Evolutionary conservation across 192 early-diverging fungal genomes (phyloP), one percentile per base, ranked within the genome.

Genomic region (Gamsiella multidivaricata): DNA sequence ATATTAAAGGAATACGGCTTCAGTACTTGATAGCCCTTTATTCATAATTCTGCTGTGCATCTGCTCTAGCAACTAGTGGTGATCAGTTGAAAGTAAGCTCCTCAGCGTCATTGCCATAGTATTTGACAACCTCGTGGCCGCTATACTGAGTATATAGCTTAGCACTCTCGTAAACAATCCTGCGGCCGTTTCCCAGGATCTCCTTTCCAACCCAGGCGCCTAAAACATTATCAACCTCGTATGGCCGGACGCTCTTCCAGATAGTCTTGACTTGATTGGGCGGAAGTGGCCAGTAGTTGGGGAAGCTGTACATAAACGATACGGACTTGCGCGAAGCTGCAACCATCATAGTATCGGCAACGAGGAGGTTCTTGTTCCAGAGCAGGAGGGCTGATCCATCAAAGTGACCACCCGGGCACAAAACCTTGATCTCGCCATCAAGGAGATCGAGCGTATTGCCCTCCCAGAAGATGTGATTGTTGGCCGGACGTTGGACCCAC

Each of bases 291-390:
- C 64, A 60, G 47, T 69, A 69, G 70, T 79, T 79, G 14, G 75
- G 75, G 39, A 69, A 79, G 12, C 65, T 69, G 55, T 67, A 79
- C 75, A 79, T 79, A 52, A 79, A 79, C 41, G 75, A 79, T 20
- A 79, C 75, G 8, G 59, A 70, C 6, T 65, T 69, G 31, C 69
- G 75, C 11, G 62, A 65, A 1, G 50, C 58, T 5, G 65, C 75
- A 1, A 79, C 62, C 75, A 79, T 79, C 64, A 79, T 70, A 1
- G 75, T 79, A 46, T 79, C 75, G 0, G 69, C 75, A 0, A 61
- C 65, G 9, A 79, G 45, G 11, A 67, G 31, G 41, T 62, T 70
- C 52, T 67, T 65, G 36, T 79, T 69, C 75, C 75, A 79, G 18
- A 72, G 45, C 33, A 79, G 25, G 11, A 73, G 51, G 15, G 50